Evolutionary conservation across 495 filamentous ascomycete genomes (phyloP).

Genomic region (Bacidia rubella): DNA sequence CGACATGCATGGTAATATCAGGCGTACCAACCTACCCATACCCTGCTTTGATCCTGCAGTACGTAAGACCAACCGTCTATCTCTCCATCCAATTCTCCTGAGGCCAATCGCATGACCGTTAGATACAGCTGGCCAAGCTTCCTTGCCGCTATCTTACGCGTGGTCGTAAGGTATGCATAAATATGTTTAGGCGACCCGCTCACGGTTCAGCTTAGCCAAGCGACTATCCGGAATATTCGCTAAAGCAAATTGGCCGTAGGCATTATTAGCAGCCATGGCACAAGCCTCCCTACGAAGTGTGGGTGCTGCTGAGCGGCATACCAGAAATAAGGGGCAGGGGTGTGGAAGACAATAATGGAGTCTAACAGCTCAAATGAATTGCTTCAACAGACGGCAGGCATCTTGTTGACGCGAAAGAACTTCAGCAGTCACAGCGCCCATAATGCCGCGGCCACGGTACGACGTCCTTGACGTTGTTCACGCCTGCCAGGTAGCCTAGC

Average conservation of each 20-base stretch:
- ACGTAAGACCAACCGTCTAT: neutral
- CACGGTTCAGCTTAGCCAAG: neutral
- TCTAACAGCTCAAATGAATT: too few relatives aligned
- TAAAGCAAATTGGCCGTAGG: neutral
- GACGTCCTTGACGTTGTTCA: constrained; percentile 72
- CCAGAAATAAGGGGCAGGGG: too few relatives aligned
- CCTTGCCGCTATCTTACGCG: neutral
- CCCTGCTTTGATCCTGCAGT: neutral
- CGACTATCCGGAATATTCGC: neutral
- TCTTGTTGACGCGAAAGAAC: too few relatives aligned
- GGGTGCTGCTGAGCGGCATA: too few relatives aligned
- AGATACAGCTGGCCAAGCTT: neutral
- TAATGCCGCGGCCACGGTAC: constrained; percentile 83
- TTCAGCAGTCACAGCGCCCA: constrained; percentile 81
- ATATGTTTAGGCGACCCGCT: neutral
- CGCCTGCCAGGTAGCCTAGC: constrained; percentile 70
- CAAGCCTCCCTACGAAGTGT: neutral
- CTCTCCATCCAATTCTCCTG: neutral
- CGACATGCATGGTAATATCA: neutral
- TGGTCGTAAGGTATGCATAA: neutral
- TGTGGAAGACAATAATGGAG: too few relatives aligned
- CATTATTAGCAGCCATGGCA: neutral
- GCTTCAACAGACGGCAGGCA: too few relatives aligned
- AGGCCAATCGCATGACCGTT: neutral
- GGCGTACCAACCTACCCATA: neutral